Conservation (phyloP, 306 rosid genomes). For the Cucurbita ficifolia region DNA sequence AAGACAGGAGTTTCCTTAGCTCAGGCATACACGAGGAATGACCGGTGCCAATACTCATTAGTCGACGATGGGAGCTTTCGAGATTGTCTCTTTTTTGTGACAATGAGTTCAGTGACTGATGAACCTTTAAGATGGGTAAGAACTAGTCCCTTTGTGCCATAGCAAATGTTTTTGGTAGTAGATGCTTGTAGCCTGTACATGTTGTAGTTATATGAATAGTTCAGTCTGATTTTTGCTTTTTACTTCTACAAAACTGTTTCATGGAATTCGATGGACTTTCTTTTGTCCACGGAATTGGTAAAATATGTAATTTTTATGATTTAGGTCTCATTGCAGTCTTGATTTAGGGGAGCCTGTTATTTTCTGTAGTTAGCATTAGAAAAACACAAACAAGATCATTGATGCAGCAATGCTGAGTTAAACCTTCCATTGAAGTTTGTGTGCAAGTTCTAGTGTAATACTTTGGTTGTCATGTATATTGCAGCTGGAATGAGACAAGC, state of each 20-base stretch:
- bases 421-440: neutral
- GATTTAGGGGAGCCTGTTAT: neutral
- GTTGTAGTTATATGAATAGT: conserved; percentile 28
- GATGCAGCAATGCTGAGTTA: conserved; percentile 40
- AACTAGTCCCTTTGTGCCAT: conserved; percentile 6
- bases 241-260: conserved; percentile 6
- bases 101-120: neutral
- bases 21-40: neutral
- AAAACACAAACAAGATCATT: conserved; percentile 20
- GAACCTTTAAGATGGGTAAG: neutral
- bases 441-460: neutral
- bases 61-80: neutral
- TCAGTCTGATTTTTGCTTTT: conserved; percentile 5
- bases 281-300: neutral
- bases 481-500: conserved; percentile 53
- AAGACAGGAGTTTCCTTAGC: neutral
- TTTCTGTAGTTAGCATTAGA: neutral
- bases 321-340: neutral
- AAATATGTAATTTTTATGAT: neutral
- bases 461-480: conserved; percentile 1
- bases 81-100: neutral
- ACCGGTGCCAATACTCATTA: neutral
- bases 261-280: neutral
- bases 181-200: conserved; percentile 26
- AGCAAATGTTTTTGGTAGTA: conserved; percentile 9